Percentiles rank a stretch among this genome's conserved stretches.
Conservation (phyloP, 129 eudicot species). For the Flaveria robusta region DNA sequence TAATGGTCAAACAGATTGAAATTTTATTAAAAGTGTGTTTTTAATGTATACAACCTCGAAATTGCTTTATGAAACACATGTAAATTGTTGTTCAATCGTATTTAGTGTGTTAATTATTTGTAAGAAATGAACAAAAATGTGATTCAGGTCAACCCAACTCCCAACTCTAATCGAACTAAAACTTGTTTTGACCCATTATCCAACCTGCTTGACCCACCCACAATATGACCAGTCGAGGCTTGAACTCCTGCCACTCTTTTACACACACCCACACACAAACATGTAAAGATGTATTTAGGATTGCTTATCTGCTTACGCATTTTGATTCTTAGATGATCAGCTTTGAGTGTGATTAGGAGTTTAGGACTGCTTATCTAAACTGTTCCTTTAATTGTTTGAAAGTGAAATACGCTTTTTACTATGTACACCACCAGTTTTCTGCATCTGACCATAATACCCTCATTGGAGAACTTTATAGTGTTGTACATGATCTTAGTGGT, state of each 20-base stretch:
- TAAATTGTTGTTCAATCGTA: neutral
- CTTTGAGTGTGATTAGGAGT: neutral
- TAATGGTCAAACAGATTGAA: neutral
- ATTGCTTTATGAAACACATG: neutral
- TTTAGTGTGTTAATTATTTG: neutral
- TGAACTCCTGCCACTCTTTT: neutral
- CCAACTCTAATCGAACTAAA: neutral
- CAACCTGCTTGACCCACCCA: neutral
- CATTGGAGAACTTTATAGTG: neutral
- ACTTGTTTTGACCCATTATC: neutral
- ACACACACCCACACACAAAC: neutral
- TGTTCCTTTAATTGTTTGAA: neutral
- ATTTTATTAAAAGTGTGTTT: neutral
- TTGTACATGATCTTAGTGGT: neutral
- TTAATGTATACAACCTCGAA: neutral
- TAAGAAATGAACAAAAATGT: neutral
- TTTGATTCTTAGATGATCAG: neutral
- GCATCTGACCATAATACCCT: neutral
- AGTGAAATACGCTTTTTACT: neutral
- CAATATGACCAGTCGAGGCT: neutral
- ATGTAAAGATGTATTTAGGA: neutral
- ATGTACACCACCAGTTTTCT: slow-evolving; percentile 1
- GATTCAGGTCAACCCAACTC: neutral
- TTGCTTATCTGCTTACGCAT: neutral
- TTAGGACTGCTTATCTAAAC: neutral